phyloP scores from a whole-genome alignment of 768 basidiomycete species.

The Arthromyces matolae region DNA sequence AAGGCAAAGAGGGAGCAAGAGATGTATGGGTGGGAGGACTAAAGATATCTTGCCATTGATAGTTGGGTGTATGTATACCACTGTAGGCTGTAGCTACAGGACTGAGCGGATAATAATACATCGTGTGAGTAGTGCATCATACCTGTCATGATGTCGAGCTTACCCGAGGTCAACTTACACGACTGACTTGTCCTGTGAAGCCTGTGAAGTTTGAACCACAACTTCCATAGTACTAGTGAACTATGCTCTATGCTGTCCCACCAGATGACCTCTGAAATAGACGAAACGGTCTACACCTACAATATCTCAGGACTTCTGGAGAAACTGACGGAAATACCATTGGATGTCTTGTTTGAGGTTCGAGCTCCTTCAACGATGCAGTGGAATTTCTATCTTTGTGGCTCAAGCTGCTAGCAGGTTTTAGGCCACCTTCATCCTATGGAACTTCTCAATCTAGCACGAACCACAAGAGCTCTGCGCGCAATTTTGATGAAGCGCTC shows the following conservation, averaged over 20 bases:
- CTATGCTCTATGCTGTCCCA: background rate
- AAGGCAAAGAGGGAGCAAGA: constrained; percentile 62
- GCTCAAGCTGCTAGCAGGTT: no score
- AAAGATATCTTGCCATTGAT: constrained; percentile 7
- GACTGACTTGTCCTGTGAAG: no score
- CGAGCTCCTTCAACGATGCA: background rate
- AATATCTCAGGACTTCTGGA: constrained; percentile 2
- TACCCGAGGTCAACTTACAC: no score
- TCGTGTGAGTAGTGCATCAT: background rate
- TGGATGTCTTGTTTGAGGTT: constrained; percentile 33
- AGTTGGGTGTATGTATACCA: background rate
- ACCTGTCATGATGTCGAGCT: background rate
- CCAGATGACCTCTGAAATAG: background rate
- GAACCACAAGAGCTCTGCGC: constrained; percentile 39
- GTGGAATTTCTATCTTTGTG: background rate
- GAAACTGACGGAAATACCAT: constrained; percentile 12
- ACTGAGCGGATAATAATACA: no score
- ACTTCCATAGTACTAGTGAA: no score
- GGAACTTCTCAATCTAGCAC: constrained; percentile 44
- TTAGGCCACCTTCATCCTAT: constrained; percentile 38
- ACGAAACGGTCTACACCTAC: background rate
- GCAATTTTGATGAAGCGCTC: constrained; percentile 33
- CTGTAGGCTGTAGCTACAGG: no score
- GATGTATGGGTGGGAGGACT: constrained; percentile 56
- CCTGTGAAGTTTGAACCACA: no score